Evolutionary conservation across 805 yeast genomes (phyloP), one percentile per base, ranked within the genome.

Genomic region (Hanseniaspora guilliermondii): DNA sequence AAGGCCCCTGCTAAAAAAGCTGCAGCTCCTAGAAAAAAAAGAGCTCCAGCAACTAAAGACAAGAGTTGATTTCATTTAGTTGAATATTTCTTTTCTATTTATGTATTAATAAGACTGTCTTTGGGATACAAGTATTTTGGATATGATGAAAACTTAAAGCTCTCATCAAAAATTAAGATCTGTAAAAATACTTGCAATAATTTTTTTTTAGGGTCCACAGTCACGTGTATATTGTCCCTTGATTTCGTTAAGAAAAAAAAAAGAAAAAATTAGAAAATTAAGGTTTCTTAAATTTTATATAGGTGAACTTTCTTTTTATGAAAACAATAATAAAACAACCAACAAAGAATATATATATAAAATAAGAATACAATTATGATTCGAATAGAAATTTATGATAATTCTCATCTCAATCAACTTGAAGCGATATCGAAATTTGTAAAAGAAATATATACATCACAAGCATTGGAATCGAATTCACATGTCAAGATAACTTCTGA

Each of bases 1-100:
- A 44, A 50, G 39, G 47, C 47, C 4, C 47, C 47, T 17, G 47
- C 37, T 4, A 44, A 30, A 21, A 50, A 50, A 42, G 40, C 55
- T 4, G 30, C 54, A 11, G 53, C 47, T 3, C 27, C 44, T 8
- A 32, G 32, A 24, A 49, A 49, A n/a, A 49, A 49, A 17, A 25
- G 12, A 24, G 36, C 41, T 6, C 22, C 40, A 36, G 47, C 17
- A 17, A 27, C 39, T 8, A 39, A 39, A 37, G 27, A 50, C 22
- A 50, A 38, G 27, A 41, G 12, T 6, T 41, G 45, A 40, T 40
- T 12, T 14, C 4, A 14, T 22, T 22, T 16, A 14, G 22, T 25
- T 19, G 30, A 24, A 6, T 6, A 21, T 9, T 8, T 35, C 14
- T 2, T 35, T 19, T 6, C 9, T 27, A 27, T 27, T 27, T 8